Conservation (phyloP, 1,284 basidiomycete species). For the Veloporphyrellus conicus region DNA sequence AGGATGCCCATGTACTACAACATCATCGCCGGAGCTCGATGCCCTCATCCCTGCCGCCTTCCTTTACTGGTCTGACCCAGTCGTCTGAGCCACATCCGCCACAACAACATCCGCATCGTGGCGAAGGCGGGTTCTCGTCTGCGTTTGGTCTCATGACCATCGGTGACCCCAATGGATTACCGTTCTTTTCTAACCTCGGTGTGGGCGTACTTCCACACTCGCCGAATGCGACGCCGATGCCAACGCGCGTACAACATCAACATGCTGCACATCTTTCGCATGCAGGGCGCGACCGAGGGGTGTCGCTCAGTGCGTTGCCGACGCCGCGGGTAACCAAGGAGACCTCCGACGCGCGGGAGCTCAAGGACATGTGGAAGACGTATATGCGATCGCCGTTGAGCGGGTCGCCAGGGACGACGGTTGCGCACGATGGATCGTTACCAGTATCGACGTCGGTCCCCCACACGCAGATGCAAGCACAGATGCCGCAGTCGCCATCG, state of each 20-base stretch:
- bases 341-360: conserved; percentile 51
- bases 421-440: conserved; percentile 10
- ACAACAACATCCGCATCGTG: conserved; percentile 15
- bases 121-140: conserved; percentile 53
- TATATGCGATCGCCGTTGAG: conserved; percentile 69
- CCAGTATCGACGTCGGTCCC: not conserved
- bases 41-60: conserved; percentile 18
- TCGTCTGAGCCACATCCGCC: not conserved
- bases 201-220: conserved; percentile 33
- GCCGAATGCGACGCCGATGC: conserved; percentile 48
- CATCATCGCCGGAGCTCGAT: conserved; percentile 21
- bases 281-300: conserved; percentile 24
- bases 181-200: conserved; percentile 52
- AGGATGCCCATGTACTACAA: conserved; percentile 14
- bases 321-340: conserved; percentile 31
- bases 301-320: conserved; percentile 22
- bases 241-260: conserved; percentile 26
- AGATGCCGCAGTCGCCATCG: conserved; percentile 28
- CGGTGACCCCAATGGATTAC: conserved; percentile 62
- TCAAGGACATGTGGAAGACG: conserved; percentile 70
- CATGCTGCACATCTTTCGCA: conserved; percentile 7
- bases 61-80: no score
- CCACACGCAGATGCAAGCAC: not conserved
- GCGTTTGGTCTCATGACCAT: conserved; percentile 70
- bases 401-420: conserved; percentile 21